Base-by-base conservation (phyloP, 148 eudicot genomes). In the Rhododendron ovatum region DNA sequence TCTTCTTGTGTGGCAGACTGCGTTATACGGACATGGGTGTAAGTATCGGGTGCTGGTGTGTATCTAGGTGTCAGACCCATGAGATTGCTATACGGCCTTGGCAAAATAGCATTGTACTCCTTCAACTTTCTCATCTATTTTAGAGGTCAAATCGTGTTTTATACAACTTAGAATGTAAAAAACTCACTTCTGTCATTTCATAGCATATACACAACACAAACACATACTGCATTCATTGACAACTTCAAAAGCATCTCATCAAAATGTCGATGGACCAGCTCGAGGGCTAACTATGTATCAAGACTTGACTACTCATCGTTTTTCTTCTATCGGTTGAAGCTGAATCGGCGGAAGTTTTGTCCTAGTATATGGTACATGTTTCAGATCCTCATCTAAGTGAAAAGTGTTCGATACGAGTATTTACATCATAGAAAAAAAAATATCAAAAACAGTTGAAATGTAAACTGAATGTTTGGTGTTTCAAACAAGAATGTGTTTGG, bases 401-500 rank as follows among this genome's bases (percentile, higher is more conserved):
- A 4, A 22, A 59, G n/a, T 59, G 65, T 17, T n/a, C 28, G 15
- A 9, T n/a, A 63, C 71, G 11, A 63, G 71, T 63, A 63, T n/a
- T 63, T 63, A 69, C 15, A 12, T 69, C 5, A 35, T 28, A 69
- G 35, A 3, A 12, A 69, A 26, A 67, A 67, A 67, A 26, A 20
- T 0, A 11, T 55, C 2, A 22, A 11, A 14, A 83, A 39, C 55
- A 65, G 28, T 13, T 10, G 0, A 41, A 22, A 10, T 41, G 20
- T 13, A 20, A 20, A 50, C 43, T 81, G 82, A 57, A 57, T 15
- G 37, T 17, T 26, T 33, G 84, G 67, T 80, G 80, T 15, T 55
- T 85, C 11, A 24, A 65, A 26, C 17, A 41, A 61, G 78, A 79
- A 80, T 85, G n/a, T 65, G 87, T 45, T 80, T 47, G 78, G 82